Conservation (phyloP, 306 rosid species). For the Vigna radiata region DNA sequence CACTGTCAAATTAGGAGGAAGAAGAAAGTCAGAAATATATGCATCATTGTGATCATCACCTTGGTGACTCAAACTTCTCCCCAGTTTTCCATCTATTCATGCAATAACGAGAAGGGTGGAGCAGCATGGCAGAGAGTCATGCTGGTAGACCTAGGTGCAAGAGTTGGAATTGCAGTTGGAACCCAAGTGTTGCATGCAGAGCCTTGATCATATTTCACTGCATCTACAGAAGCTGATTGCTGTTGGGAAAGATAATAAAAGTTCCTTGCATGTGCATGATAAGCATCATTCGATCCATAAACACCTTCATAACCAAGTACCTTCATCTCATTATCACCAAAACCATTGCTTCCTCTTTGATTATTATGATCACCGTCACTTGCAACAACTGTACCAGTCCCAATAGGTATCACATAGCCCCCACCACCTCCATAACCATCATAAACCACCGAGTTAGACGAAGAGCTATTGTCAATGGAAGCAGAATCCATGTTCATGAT, state of each 20-base stretch:
- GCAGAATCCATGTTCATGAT: conserved; percentile 60
- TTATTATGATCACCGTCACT: conserved; percentile 36
- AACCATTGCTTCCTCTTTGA: conserved; percentile 45
- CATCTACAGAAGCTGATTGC: conserved; percentile 42
- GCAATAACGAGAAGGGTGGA: conserved; percentile 75
- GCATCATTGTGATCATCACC: conserved; percentile 31
- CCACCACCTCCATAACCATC: conserved; percentile 39
- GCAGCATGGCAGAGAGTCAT: conserved; percentile 56
- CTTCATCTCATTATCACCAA: conserved; percentile 49
- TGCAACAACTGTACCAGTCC: conserved; percentile 29
- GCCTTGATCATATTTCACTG: conserved; percentile 49
- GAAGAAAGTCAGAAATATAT: conserved; percentile 15
- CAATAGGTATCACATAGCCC: conserved; percentile 60
- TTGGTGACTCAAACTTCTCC: conserved; percentile 31
- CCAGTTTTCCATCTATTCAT: conserved; percentile 50
- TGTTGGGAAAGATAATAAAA: conserved; percentile 63
- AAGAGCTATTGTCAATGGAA: conserved; percentile 75
- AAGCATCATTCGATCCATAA: conserved; percentile 55
- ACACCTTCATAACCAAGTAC: conserved; percentile 52
- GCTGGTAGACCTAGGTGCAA: conserved; percentile 55
- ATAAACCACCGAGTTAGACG: conserved; percentile 50
- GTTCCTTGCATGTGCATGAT: conserved; percentile 51
- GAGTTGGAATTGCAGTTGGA: conserved; percentile 76
- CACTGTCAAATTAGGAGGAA: conserved; percentile 29
- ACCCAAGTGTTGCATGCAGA: conserved; percentile 65